phyloP scores from a whole-genome alignment of 2,329 filamentous ascomycete species.

The Aureobasidium musti region DNA sequence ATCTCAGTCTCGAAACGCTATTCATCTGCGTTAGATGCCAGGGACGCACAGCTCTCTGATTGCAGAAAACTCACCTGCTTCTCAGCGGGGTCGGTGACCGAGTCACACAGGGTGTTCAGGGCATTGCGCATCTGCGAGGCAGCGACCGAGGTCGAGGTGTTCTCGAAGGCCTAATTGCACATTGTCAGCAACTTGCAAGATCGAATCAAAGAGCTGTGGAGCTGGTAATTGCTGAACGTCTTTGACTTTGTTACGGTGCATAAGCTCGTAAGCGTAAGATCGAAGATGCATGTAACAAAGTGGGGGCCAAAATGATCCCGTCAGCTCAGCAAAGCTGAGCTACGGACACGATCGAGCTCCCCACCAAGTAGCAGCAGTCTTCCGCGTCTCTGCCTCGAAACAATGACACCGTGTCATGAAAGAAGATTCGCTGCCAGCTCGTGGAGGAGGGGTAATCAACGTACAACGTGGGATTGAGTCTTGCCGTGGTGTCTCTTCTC shows the following conservation, averaged over 20 bases:
- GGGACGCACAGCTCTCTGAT: slow-evolving; percentile 35
- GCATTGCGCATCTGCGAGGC: slow-evolving; percentile 99
- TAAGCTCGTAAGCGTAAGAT: neutral
- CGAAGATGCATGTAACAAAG: neutral
- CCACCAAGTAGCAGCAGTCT: neutral
- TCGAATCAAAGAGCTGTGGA: neutral
- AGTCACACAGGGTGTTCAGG: slow-evolving; percentile 88
- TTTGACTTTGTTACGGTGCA: neutral
- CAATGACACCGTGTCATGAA: slow-evolving; percentile 7
- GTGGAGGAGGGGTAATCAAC: slow-evolving; percentile 44
- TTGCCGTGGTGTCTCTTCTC: slow-evolving; percentile 76
- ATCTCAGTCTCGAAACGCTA: slow-evolving; percentile 96
- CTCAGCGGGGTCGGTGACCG: slow-evolving; percentile 73
- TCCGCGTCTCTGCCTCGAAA: neutral
- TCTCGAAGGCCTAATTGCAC: slow-evolving; percentile 82
- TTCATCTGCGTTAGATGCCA: slow-evolving; percentile 13
- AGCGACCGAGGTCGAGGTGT: slow-evolving; percentile 96
- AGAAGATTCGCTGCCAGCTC: neutral
- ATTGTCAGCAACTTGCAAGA: slow-evolving; percentile 5
- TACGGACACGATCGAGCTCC: neutral
- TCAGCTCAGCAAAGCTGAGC: slow-evolving; percentile 15
- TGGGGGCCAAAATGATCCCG: neutral
- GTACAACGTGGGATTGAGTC: slow-evolving; percentile 81
- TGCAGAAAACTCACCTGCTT: slow-evolving; percentile 67
- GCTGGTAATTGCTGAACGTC: neutral